Base-by-base conservation (phyloP, 1,284 basidiomycete genomes). In the Ceratobasidium sp. region DNA sequence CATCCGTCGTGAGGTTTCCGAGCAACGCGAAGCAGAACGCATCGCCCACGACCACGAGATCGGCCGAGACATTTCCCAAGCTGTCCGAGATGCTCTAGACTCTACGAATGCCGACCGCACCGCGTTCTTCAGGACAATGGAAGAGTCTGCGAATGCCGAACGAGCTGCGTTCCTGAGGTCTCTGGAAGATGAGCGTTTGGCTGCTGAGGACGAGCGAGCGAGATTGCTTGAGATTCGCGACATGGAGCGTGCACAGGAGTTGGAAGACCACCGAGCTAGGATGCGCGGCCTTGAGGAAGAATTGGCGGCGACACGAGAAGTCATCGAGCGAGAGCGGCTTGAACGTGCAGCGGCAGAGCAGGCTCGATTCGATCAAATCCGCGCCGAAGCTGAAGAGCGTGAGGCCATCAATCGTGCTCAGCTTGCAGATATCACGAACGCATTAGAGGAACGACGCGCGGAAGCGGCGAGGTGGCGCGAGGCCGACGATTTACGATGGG, bases 241-340 rank as follows among this genome's bases (percentile, higher is more conserved):
- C 29, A 54, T 62, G 8, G 78, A 76, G 27, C 75, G 75, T 24
- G 66, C 59, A 5, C 59, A 67, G 33, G 74, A 67, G 53, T 41
- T 78, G 15, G 75, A 76, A 29, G 71, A 76, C 51, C 72, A 78
- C n/a, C 64, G 71, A 27, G 78, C 75, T 11, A 59, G 78, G 31
- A 76, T 78, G 63, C 66, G 73, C 6, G 71, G 57, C 17, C 67
- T 78, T 5, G 78, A 78, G 57, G 78, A 75, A 62, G 78, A 78
- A 44, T 59, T 78, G 5, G 71, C 47, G 11, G 69, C 56, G 22
- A 65, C 69, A 15, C 59, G 72, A 19, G 56, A 76, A 15, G 60
- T 71, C 1, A 60, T 64, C 36, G 75, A 73, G 51, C 72, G 63
- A 41, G 75, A 77, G 57, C 69, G 71, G 19, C 64, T 57, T 50